Evolutionary conservation across 1,284 basidiomycete genomes (phyloP).

Genomic region (Cutaneotrichosporon mucoides): DNA sequence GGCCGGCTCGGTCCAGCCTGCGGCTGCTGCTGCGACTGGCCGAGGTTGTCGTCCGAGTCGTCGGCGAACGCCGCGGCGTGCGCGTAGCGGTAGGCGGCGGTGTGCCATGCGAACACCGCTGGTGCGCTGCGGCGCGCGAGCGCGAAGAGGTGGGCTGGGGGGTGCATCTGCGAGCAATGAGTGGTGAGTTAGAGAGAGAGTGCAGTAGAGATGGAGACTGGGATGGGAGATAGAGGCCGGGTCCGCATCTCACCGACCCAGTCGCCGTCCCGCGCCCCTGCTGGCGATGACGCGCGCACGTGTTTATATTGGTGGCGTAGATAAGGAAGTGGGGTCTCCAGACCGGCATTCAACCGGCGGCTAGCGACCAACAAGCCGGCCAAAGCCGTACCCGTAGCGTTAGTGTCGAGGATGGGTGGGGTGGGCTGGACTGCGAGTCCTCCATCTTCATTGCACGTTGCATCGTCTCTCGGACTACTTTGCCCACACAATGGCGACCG

Average conservation of each 20-base stretch:
- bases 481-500: too few species aligned
- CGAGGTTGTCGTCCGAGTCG: background rate
- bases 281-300: background rate
- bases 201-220: background rate
- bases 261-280: too few species aligned
- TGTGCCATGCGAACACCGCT: background rate
- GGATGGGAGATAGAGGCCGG: background rate
- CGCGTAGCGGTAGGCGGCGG: background rate
- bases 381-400: too few species aligned
- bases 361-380: too few species aligned
- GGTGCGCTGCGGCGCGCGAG: slow-evolving; percentile 2
- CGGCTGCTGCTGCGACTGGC: too few species aligned
- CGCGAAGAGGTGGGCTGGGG: slow-evolving; percentile 1
- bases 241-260: too few species aligned
- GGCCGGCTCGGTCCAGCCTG: background rate
- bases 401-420: too few species aligned
- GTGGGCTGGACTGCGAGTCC: too few species aligned
- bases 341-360: background rate
- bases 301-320: background rate
- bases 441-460: too few species aligned
- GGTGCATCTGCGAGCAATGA: background rate
- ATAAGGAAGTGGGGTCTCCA: background rate
- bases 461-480: too few species aligned
- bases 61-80: slow-evolving; percentile 12
- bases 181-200: background rate